phyloP scores from a whole-genome alignment of 139 green algal genomes.

The Tetradesmus obliquus region DNA sequence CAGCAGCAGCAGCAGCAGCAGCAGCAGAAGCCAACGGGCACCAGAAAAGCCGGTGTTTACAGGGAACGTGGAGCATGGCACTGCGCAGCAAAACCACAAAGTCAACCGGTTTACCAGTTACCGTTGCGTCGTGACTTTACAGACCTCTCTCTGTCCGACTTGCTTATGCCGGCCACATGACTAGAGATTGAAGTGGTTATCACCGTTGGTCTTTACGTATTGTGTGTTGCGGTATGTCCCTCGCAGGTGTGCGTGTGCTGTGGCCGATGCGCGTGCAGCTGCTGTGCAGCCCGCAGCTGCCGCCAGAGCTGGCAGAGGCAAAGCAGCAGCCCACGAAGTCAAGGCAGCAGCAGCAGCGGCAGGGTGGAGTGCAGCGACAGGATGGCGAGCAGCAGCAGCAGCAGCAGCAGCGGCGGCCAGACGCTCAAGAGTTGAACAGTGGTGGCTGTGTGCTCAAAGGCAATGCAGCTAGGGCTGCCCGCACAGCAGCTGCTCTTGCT shows the following conservation, averaged over 20 bases:
- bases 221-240: too few relatives aligned
- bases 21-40: too few relatives aligned
- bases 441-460: neutral
- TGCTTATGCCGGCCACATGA: too few relatives aligned
- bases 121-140: too few relatives aligned
- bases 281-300: neutral
- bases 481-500: neutral
- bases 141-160: too few relatives aligned
- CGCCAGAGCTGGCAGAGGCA: neutral
- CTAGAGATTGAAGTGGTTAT: too few relatives aligned
- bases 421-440: neutral
- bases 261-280: neutral
- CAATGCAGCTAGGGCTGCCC: neutral
- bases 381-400: neutral
- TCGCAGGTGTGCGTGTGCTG: neutral
- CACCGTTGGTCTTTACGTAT: too few relatives aligned
- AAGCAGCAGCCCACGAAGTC: neutral
- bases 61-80: too few relatives aligned
- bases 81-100: too few relatives aligned
- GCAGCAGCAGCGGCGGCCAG: neutral
- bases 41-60: too few relatives aligned
- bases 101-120: too few relatives aligned
- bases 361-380: neutral
- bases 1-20: too few relatives aligned
- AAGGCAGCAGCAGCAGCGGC: neutral